These are phyloP conservation scores for Artemisia annua DNA, from an alignment of 129 eudicot species.

Conservation along the genomic window DNA sequence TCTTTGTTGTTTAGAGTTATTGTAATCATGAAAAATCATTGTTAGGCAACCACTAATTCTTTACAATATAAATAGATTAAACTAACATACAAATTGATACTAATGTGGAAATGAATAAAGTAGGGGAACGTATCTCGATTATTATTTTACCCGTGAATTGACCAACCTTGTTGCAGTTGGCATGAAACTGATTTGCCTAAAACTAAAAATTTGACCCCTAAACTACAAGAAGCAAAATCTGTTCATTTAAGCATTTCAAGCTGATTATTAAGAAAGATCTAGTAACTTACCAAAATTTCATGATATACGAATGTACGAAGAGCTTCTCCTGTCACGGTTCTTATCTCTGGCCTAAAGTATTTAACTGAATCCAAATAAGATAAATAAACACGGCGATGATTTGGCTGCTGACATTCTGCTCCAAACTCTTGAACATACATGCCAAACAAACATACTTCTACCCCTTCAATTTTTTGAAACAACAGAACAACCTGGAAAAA, in stretches of 20 bases:
- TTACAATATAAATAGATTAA: too few species aligned
- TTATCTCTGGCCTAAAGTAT: constrained; percentile 92
- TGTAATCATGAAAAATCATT: too few species aligned
- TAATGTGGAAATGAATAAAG: too few species aligned
- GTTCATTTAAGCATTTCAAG: not conserved
- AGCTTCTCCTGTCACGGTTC: constrained; percentile 92
- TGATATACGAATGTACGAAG: constrained; percentile 97
- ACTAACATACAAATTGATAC: too few species aligned
- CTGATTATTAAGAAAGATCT: not conserved
- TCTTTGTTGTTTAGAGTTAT: too few species aligned
- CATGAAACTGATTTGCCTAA: not conserved
- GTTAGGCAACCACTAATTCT: too few species aligned
- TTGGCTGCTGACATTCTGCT: constrained; percentile 89
- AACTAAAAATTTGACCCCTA: not conserved
- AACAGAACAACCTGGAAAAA: constrained; percentile 73
- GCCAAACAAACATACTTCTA: constrained; percentile 98
- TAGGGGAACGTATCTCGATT: not conserved
- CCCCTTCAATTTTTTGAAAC: constrained; percentile 98
- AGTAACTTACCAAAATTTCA: constrained; percentile 78
- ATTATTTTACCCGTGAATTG: not conserved
- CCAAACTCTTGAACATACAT: constrained; percentile 99
- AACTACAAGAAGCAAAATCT: not conserved
- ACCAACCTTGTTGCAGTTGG: not conserved
- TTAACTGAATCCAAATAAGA: constrained; percentile 97
- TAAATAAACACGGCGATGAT: constrained; percentile 94